These are phyloP conservation scores for Breviolum minutum DNA, from an alignment of 73 alveolate genomes.

Conservation along the genomic window DNA sequence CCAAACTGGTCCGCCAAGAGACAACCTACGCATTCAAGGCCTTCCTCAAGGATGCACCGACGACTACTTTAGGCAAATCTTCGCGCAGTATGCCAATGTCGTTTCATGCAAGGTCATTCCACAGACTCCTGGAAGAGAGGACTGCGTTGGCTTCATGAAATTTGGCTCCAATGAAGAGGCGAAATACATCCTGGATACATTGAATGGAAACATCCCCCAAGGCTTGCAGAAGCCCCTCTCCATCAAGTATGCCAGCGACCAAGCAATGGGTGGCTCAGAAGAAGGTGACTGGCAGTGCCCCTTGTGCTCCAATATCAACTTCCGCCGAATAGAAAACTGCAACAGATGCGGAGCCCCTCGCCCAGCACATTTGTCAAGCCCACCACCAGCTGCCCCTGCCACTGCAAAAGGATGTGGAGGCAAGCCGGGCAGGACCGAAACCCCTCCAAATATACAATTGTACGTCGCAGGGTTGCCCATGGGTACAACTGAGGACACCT, in stretches of 20 bases:
- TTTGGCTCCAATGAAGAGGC: constrained; percentile 43
- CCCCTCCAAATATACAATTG: constrained; percentile 35
- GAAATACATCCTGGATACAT: constrained; percentile 61
- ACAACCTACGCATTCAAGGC: constrained; percentile 37
- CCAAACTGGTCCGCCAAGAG: constrained; percentile 2
- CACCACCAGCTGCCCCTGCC: background rate
- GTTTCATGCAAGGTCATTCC: constrained; percentile 42
- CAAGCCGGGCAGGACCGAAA: background rate
- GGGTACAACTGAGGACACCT: constrained; percentile 47
- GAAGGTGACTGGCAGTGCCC: constrained; percentile 55
- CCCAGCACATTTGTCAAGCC: constrained; percentile 1
- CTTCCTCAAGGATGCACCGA: constrained; percentile 69
- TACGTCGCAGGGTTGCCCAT: constrained; percentile 43
- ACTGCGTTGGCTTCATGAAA: background rate
- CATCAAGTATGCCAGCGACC: constrained; percentile 43
- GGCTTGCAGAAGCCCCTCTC: constrained; percentile 58
- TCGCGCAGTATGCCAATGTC: constrained; percentile 52
- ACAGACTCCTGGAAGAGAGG: constrained; percentile 2
- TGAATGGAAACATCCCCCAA: constrained; percentile 87
- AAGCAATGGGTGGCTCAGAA: constrained; percentile 39
- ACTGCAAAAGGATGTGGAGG: background rate
- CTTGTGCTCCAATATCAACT: constrained; percentile 49
- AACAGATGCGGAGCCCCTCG: constrained; percentile 37
- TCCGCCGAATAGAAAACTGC: constrained; percentile 44
- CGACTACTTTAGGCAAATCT: constrained; percentile 61